Evolutionary conservation across 257 asterid species (phyloP).

Genomic region (Fraxinus cuspidata): DNA sequence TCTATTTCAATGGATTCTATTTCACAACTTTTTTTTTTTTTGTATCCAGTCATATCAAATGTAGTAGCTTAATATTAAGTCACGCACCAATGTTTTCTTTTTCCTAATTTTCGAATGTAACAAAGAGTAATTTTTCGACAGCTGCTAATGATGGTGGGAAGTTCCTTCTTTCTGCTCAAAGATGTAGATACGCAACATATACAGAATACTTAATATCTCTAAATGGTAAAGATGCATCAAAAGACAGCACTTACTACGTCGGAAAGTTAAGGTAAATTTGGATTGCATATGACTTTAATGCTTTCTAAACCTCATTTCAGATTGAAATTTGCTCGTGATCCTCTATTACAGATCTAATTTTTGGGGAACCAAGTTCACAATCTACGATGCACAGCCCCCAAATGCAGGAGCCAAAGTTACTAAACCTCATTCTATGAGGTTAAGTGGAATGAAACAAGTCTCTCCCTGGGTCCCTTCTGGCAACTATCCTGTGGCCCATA

Average conservation of each 20-base stretch:
- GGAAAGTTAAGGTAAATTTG: slow-evolving; percentile 80
- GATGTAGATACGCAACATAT: slow-evolving; percentile 80
- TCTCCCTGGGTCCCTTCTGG: slow-evolving; percentile 82
- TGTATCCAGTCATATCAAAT: background rate
- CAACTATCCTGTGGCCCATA: slow-evolving; percentile 80
- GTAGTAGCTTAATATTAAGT: slow-evolving; percentile 1
- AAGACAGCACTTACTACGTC: slow-evolving; percentile 70
- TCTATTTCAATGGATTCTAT: slow-evolving; percentile 3
- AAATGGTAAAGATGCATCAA: slow-evolving; percentile 77
- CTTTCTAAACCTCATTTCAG: background rate
- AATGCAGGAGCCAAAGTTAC: slow-evolving; percentile 62
- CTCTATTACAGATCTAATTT: slow-evolving; percentile 76
- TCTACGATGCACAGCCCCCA: slow-evolving; percentile 89
- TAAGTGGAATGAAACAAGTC: slow-evolving; percentile 77
- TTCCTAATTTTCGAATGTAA: background rate
- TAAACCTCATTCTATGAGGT: slow-evolving; percentile 65
- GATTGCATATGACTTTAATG: background rate
- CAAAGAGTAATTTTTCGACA: slow-evolving; percentile 35
- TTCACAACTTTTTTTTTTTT: background rate
- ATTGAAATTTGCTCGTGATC: slow-evolving; percentile 4
- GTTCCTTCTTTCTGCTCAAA: slow-evolving; percentile 88
- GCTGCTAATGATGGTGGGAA: slow-evolving; percentile 92
- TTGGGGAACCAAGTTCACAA: slow-evolving; percentile 87
- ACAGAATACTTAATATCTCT: slow-evolving; percentile 84
- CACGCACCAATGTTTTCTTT: background rate